phyloP scores from a whole-genome alignment of 202 grass and related monocot genomes.

The Elaeis oleifera region DNA sequence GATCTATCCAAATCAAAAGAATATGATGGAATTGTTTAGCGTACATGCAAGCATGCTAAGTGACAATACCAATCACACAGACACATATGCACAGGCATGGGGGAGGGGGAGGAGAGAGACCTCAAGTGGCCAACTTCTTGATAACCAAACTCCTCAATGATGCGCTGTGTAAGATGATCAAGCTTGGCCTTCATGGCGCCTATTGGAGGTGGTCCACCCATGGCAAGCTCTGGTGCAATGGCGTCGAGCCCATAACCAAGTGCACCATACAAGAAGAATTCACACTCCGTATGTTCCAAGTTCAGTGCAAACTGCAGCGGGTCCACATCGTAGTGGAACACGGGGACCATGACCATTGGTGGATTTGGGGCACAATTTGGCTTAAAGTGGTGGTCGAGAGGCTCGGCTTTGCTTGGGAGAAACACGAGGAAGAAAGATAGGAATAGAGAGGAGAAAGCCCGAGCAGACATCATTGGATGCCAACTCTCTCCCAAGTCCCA shows the following conservation, averaged over 20 bases:
- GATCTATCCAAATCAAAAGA: too few relatives aligned
- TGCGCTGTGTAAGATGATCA: slow-evolving; percentile 17
- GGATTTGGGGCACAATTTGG: too few relatives aligned
- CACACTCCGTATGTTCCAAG: slow-evolving; percentile 53
- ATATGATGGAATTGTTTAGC: too few relatives aligned
- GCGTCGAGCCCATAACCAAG: slow-evolving; percentile 51
- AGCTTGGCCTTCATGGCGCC: slow-evolving; percentile 56
- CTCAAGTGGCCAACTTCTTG: slow-evolving; percentile 71
- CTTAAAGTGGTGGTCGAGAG: too few relatives aligned
- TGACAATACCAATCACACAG: too few relatives aligned
- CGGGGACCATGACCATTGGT: slow-evolving; percentile 10
- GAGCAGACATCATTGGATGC: too few relatives aligned
- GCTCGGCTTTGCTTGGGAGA: too few relatives aligned
- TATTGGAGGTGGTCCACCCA: slow-evolving; percentile 39
- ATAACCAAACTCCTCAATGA: slow-evolving; percentile 6
- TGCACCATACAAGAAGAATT: slow-evolving; percentile 49
- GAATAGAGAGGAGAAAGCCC: too few relatives aligned
- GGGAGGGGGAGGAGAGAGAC: slow-evolving; percentile 1
- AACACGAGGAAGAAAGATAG: too few relatives aligned
- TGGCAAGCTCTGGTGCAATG: slow-evolving; percentile 37
- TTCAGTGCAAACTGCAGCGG: slow-evolving; percentile 40
- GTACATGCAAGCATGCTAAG: too few relatives aligned
- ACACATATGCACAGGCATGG: too few relatives aligned
- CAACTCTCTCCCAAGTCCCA: too few relatives aligned
- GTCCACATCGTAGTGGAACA: slow-evolving; percentile 47